Percentiles rank a stretch among this genome's conserved stretches.
Conservation (phyloP, 148 eudicot genomes). For the Rhododendron vialii region DNA sequence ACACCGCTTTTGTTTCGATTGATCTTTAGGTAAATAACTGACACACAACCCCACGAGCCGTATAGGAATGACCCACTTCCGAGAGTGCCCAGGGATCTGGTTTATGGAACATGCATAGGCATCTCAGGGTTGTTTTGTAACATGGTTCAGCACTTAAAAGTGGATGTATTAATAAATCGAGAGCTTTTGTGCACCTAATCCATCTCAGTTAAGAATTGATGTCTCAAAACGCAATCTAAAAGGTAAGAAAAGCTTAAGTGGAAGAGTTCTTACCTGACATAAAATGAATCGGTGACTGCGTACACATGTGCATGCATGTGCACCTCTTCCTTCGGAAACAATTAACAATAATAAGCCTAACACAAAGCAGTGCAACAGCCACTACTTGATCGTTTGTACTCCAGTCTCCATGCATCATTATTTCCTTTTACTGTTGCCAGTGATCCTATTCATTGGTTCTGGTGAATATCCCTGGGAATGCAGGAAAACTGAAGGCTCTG, state of each 20-base stretch:
- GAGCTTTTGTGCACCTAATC: background rate
- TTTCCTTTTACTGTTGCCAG: background rate
- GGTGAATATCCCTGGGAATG: slow-evolving; percentile 5
- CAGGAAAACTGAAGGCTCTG: slow-evolving; percentile 78
- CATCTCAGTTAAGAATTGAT: background rate
- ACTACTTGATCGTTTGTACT: background rate
- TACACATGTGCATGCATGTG: background rate
- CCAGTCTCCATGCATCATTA: background rate
- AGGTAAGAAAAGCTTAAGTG: background rate
- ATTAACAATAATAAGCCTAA: background rate
- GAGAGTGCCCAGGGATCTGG: background rate
- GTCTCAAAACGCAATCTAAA: background rate
- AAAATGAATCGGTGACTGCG: background rate
- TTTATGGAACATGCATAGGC: background rate
- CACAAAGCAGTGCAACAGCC: background rate
- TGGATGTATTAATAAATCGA: background rate
- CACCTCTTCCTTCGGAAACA: background rate
- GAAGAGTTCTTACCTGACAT: background rate
- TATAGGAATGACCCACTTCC: background rate
- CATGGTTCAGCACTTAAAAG: background rate
- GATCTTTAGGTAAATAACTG: background rate
- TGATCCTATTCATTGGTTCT: background rate
- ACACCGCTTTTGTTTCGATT: background rate
- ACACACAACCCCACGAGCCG: background rate
- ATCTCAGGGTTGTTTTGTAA: background rate